These are phyloP conservation scores for Eutrema japonicum DNA, from an alignment of 345 rosid genomes.

Conservation along the genomic window DNA sequence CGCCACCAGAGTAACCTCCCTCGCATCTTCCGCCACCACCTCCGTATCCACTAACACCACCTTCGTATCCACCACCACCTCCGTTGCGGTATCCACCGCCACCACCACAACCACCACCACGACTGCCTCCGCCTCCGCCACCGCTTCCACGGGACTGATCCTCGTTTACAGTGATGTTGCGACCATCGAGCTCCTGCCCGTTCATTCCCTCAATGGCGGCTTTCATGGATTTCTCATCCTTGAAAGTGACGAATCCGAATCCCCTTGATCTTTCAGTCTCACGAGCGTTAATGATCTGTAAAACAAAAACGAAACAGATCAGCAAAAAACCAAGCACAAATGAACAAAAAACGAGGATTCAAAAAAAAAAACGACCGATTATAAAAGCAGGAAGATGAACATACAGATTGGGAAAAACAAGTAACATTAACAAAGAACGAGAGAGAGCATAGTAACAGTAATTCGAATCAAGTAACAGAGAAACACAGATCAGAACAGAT, in stretches of 20 bases:
- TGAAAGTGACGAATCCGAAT: slow-evolving; percentile 87
- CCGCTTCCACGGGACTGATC: slow-evolving; percentile 81
- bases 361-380: too few relatives aligned
- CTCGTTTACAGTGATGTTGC: slow-evolving; percentile 86
- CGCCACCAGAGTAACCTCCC: slow-evolving; percentile 25
- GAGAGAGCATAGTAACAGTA: slow-evolving; percentile 51
- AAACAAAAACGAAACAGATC: neutral
- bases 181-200: slow-evolving; percentile 83
- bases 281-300: slow-evolving; percentile 77
- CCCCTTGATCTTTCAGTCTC: slow-evolving; percentile 94
- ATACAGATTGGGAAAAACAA: slow-evolving; percentile 71
- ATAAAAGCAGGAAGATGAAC: too few relatives aligned
- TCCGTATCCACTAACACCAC: too few relatives aligned
- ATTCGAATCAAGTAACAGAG: slow-evolving; percentile 65
- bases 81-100: slow-evolving; percentile 29
- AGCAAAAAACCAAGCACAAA: neutral
- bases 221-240: slow-evolving; percentile 77
- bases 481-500: slow-evolving; percentile 48
- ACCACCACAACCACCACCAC: slow-evolving; percentile 49
- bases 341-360: too few relatives aligned
- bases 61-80: slow-evolving; percentile 7
- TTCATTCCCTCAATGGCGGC: slow-evolving; percentile 95
- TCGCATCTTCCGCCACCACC: slow-evolving; percentile 27
- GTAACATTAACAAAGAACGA: slow-evolving; percentile 68
- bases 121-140: slow-evolving; percentile 48